Evolutionary conservation across 306 rosid species (phyloP).

Genomic region (Dryas alaskensis): DNA sequence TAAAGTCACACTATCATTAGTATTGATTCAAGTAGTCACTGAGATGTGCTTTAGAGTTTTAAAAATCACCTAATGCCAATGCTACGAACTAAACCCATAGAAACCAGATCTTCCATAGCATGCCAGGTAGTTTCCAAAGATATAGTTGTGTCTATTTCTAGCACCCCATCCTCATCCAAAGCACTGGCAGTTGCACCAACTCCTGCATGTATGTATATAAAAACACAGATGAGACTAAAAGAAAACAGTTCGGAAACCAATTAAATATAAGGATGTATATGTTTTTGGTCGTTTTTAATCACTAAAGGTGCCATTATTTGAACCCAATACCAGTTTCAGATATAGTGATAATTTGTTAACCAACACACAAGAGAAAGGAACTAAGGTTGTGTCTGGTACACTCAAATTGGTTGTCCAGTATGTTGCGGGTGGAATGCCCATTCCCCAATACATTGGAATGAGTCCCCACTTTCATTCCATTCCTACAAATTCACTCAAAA

Average conservation of each 20-base stretch:
- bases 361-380: not conserved
- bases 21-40: not conserved
- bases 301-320: not conserved
- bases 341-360: not conserved
- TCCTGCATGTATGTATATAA: conserved; percentile 37
- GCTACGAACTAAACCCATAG: conserved; percentile 71
- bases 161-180: conserved; percentile 58
- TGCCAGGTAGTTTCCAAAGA: conserved; percentile 77
- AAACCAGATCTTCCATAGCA: conserved; percentile 70
- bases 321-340: not conserved
- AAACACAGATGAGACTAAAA: not conserved
- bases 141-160: conserved; percentile 69
- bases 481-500: not conserved
- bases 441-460: not conserved
- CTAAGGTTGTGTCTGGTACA: not conserved
- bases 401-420: not conserved
- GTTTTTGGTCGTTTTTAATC: not conserved
- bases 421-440: not conserved
- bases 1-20: no score
- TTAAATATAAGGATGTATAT: not conserved
- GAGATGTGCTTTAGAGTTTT: not conserved
- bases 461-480: not conserved
- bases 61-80: conserved; percentile 62
- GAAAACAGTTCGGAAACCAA: not conserved
- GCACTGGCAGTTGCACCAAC: conserved; percentile 71